A percentile compares a stretch with the other conserved stretches of the same genome.
Evolutionary conservation across 495 filamentous ascomycete genomes (phyloP).

Genomic region (Hypoxylon intermedium): DNA sequence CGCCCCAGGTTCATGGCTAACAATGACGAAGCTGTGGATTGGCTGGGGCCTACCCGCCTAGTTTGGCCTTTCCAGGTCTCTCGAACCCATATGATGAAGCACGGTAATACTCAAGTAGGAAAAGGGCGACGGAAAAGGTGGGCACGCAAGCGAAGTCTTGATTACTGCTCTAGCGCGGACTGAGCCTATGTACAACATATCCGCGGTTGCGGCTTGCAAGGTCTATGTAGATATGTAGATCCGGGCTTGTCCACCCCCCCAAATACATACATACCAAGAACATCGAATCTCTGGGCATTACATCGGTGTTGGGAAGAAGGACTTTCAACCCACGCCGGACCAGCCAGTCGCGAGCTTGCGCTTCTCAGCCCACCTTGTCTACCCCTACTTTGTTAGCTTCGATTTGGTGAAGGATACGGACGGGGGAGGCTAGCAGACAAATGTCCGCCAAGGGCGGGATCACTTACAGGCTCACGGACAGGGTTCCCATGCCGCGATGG

Average conservation of each 20-base stretch:
- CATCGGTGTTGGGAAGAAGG: slow-evolving; percentile 41
- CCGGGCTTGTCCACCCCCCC: slow-evolving; percentile 7
- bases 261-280: slow-evolving; percentile 35
- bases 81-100: slow-evolving; percentile 38
- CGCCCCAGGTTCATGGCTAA: slow-evolving; percentile 35
- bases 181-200: slow-evolving; percentile 37
- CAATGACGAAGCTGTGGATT: slow-evolving; percentile 40
- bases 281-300: slow-evolving; percentile 40
- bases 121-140: slow-evolving; percentile 45
- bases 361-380: slow-evolving; percentile 27
- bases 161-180: slow-evolving; percentile 29
- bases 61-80: slow-evolving; percentile 31
- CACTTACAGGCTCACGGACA: slow-evolving; percentile 37
- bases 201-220: slow-evolving; percentile 30
- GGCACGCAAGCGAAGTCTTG: slow-evolving; percentile 35
- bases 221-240: background rate
- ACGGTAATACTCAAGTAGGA: slow-evolving; percentile 41
- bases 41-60: slow-evolving; percentile 38
- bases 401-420: slow-evolving; percentile 33
- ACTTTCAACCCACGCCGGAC: slow-evolving; percentile 33
- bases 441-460: slow-evolving; percentile 41
- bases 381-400: slow-evolving; percentile 39
- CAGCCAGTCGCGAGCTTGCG: slow-evolving; percentile 28
- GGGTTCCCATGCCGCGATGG: slow-evolving; percentile 38
- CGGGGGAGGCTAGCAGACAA: slow-evolving; percentile 20